Evolutionary conservation across 768 basidiomycete genomes (phyloP), one percentile per base, ranked within the genome.

Genomic region (Boletus sp.): DNA sequence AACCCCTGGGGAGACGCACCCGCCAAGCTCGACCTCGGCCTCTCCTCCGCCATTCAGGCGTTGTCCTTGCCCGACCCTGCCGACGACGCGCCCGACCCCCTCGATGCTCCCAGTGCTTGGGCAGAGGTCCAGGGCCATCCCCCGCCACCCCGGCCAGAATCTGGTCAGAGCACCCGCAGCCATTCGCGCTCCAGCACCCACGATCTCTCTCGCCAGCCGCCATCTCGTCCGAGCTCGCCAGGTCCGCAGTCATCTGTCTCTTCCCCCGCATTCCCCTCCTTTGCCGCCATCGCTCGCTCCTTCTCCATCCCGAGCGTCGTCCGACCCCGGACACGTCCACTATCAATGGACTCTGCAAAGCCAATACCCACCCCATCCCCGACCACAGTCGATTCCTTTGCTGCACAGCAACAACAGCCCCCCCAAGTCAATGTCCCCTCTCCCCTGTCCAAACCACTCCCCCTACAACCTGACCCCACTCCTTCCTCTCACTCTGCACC

Each of bases 211-310:
- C 32, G 1, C 21, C 32, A n/a, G 7, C 41, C 23, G 3, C 19
- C 19, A 21, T 32, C 45, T 21, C 30, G 11, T 5, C 14, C 47
- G 7, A 27, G 35, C 25, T 8, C 35, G 5, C 34, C 47, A 5
- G 17, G 15, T 23, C 47, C 47, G 46, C 46, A 33, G 46, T n/a
- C 46, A 9, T n/a, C 29, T 9, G 13, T 30, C 13, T 5, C 44
- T 7, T 27, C 47, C 27, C 25, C 53, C 17, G 40, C 54, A 7
- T 50, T 57, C 15, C 15, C 56, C 3, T 44, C 56, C 30, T 39
- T 57, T 19, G 80, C 85, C 13, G 77, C 88, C 3, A 67, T 90
- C 27, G 85, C 88, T 2, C 83, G 83, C 40, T 79, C 82, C 10
- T 81, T 89, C 61, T 73, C 85, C 9, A 76, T 85, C 33, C 82